These are phyloP conservation scores for Botrytis galanthina DNA, from an alignment of 2,329 filamentous ascomycete genomes.

Conservation along the genomic window DNA sequence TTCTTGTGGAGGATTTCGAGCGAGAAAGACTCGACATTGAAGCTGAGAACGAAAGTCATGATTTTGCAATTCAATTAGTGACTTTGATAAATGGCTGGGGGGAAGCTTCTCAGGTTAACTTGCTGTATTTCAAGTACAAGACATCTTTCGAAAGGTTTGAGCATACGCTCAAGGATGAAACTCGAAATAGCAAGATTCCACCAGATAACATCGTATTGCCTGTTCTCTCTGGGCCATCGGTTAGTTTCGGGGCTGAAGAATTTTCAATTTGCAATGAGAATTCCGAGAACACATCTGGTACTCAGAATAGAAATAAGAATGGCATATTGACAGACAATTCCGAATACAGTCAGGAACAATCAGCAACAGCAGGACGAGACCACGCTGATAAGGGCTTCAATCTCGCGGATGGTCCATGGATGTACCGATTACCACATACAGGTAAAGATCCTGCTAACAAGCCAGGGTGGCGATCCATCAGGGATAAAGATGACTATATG, in stretches of 20 bases:
- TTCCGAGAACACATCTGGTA: background rate
- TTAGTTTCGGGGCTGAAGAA: background rate
- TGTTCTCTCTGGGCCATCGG: background rate
- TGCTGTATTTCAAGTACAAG: conserved; percentile 23
- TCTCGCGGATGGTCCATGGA: conserved; percentile 33
- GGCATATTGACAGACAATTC: background rate
- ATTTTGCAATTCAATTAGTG: conserved; percentile 1
- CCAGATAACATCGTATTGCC: conserved; percentile 17
- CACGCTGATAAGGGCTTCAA: conserved; percentile 26
- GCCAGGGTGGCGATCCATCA: background rate
- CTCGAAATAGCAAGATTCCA: conserved; percentile 25
- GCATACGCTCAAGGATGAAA: conserved; percentile 26
- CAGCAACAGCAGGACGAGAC: background rate
- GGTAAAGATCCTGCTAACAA: background rate
- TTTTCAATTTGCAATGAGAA: background rate
- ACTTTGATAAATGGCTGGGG: conserved; percentile 16
- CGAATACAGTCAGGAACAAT: too few relatives aligned
- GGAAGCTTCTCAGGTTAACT: background rate
- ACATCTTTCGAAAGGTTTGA: conserved; percentile 24
- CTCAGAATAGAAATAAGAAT: background rate
- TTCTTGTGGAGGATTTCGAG: background rate
- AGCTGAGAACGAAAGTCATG: background rate
- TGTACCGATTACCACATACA: conserved; percentile 25
- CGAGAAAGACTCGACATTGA: background rate
- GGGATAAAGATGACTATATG: conserved; percentile 10